Base-by-base conservation (phyloP, 164 flowering plant species). In the Vitis amurensis region DNA sequence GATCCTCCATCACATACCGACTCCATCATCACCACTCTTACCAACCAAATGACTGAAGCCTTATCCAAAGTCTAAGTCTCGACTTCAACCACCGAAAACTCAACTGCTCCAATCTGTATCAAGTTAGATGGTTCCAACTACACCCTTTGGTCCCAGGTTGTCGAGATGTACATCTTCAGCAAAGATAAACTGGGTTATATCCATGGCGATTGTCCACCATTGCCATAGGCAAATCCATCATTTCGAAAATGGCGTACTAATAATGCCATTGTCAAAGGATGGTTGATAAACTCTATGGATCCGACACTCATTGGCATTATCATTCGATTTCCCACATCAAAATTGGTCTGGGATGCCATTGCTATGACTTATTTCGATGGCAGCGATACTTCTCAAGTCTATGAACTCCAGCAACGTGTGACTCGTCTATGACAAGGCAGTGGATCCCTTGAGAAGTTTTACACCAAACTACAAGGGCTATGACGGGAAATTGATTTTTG, bases 101-200 rank as follows among this genome's bases (percentile, higher is more conserved):
- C 44, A 3, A 14, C 50, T 58, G 50, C 64, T 16, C 56, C 48
- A 16, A 68, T 68, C 2, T 29, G 57, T 17, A 59, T 68, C 27
- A 68, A 68, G 71, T 68, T 59, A 50, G 71, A 68, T 50, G 64
- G 64, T 55, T 58, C 71, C 64, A 68, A 68, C 64, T 59, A 68
- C 48, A 64, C 71, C 50, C 56, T 68, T 59, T 60, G 71, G 62
- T 56, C 71, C 56, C 19, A 64, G 14, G 53, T 63, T 48, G 27
- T 63, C 9, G 15, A 63, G 66, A 63, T 63, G 66, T 37, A 37
- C 44, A 37, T 37, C 44, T 37, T 7, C 0, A 0, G 0, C 44
- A 37, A 37, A 37, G 44, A 37, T 6, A 37, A 37, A 6, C 2
- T 37, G 0, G 44, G 44, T 3, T 37, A 37, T 37, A 64, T 64